Evolutionary conservation across 2,329 filamentous ascomycete genomes (phyloP).

Genomic region (Pseudonectria buxi): DNA sequence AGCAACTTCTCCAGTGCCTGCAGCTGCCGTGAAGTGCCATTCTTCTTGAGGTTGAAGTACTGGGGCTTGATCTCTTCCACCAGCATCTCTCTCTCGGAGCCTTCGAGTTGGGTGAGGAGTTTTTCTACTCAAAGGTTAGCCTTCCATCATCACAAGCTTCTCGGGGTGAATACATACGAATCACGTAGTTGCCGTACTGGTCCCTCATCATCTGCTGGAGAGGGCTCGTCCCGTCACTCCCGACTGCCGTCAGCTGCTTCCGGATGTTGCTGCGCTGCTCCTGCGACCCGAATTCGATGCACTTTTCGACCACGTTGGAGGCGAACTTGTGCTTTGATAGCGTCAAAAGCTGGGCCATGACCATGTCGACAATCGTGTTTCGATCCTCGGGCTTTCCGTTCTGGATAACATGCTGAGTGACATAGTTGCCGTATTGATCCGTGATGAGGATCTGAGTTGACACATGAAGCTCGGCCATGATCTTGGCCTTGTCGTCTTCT

Average conservation of each 20-base stretch:
- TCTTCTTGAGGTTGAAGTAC: constrained; percentile 56
- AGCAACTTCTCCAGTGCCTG: constrained; percentile 30
- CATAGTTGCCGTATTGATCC: constrained; percentile 93
- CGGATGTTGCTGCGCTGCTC: constrained; percentile 66
- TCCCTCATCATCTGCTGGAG: constrained; percentile 78
- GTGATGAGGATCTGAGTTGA: constrained; percentile 67
- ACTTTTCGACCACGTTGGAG: constrained; percentile 95
- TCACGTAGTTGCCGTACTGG: constrained; percentile 91
- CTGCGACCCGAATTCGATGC: constrained; percentile 64
- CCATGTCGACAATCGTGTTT: constrained; percentile 63
- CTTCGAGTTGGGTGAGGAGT: constrained; percentile 59
- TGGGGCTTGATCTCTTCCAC: constrained; percentile 58
- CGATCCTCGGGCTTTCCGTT: constrained; percentile 69
- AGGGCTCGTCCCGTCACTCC: constrained; percentile 60
- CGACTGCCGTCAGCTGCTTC: constrained; percentile 50
- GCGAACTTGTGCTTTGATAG: constrained; percentile 95
- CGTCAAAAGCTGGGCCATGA: constrained; percentile 63
- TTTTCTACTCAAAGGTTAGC: constrained; percentile 57
- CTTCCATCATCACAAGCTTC: not conserved
- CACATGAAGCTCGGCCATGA: constrained; percentile 72
- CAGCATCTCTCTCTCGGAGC: constrained; percentile 51
- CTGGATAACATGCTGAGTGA: constrained; percentile 84
- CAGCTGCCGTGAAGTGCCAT: constrained; percentile 56
- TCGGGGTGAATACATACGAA: constrained; percentile 63
- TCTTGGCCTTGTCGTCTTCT: constrained; percentile 59